Evolutionary conservation across 1,139 yeast species (phyloP).

Genomic region (Suhomyces terraborum): DNA sequence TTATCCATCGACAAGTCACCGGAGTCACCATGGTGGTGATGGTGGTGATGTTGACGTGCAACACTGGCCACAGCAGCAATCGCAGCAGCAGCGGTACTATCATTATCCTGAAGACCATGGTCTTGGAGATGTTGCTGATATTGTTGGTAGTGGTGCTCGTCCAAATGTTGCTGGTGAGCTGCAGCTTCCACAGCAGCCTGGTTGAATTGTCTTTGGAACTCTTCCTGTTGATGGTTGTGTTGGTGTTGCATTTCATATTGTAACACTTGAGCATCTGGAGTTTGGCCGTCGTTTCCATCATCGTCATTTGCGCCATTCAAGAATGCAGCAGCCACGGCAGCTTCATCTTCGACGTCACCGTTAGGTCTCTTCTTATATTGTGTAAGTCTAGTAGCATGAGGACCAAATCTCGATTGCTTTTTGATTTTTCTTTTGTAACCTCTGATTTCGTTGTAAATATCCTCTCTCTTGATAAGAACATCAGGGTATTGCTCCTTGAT

Average conservation of each 20-base stretch:
- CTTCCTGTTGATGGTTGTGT: conserved; percentile 38
- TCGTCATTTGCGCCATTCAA: conserved; percentile 18
- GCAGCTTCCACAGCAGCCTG: conserved; percentile 43
- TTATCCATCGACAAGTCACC: conserved; percentile 49
- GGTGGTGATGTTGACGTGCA: conserved; percentile 27
- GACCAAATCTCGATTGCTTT: conserved; percentile 30
- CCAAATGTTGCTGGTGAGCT: conserved; percentile 31
- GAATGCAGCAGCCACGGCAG: conserved; percentile 25
- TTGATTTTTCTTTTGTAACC: conserved; percentile 58
- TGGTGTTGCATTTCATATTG: conserved; percentile 27
- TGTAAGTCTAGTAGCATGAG: conserved; percentile 15
- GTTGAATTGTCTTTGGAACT: conserved; percentile 41
- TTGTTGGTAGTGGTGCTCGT: conserved; percentile 37
- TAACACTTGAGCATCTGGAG: conserved; percentile 24
- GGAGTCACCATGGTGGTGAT: conserved; percentile 27
- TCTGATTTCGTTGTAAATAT: conserved; percentile 58
- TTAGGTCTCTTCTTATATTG: conserved; percentile 28
- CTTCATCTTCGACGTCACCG: conserved; percentile 35
- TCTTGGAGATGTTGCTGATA: conserved; percentile 37
- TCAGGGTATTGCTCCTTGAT: conserved; percentile 57
- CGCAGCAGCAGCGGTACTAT: conserved; percentile 42
- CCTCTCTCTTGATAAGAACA: conserved; percentile 57
- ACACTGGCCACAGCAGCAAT: conserved; percentile 48
- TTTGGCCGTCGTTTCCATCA: conserved; percentile 11
- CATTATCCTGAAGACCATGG: conserved; percentile 27